Evolutionary conservation across 1,139 yeast species (phyloP).

Genomic region (Kurtzmaniella natalensis): DNA sequence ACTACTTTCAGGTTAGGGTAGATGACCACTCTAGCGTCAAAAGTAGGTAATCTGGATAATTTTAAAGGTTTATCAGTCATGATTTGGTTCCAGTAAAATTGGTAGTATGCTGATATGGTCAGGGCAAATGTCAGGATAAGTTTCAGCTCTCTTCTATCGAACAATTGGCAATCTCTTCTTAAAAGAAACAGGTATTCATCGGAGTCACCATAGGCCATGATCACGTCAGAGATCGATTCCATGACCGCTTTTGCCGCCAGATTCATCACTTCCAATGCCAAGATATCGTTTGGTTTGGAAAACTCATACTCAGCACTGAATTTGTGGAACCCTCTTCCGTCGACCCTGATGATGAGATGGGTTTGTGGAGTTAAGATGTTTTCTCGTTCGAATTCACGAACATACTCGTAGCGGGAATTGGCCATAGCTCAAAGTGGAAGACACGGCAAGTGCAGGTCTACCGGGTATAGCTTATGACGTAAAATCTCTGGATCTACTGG

Average conservation of each 20-base stretch:
- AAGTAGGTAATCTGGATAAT: slow-evolving; percentile 62
- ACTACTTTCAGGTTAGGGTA: slow-evolving; percentile 65
- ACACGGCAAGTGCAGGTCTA: no score
- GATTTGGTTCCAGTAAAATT: slow-evolving; percentile 56
- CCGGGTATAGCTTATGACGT: no score
- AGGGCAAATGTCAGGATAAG: slow-evolving; percentile 78
- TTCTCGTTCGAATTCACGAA: slow-evolving; percentile 73
- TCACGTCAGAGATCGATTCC: slow-evolving; percentile 62
- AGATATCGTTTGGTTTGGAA: slow-evolving; percentile 78
- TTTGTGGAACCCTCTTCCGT: slow-evolving; percentile 91
- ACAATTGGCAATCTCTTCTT: slow-evolving; percentile 55
- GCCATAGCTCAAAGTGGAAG: no score
- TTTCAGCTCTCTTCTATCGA: slow-evolving; percentile 79
- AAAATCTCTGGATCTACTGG: no score
- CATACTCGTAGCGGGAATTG: slow-evolving; percentile 80
- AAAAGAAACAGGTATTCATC: slow-evolving; percentile 90
- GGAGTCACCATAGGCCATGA: slow-evolving; percentile 88
- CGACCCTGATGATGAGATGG: slow-evolving; percentile 79
- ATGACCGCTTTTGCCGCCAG: slow-evolving; percentile 67
- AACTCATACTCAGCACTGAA: slow-evolving; percentile 72
- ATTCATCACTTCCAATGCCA: slow-evolving; percentile 80
- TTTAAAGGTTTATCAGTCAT: slow-evolving; percentile 45
- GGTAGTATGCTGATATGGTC: slow-evolving; percentile 74
- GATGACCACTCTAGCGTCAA: slow-evolving; percentile 86
- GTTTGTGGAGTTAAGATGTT: slow-evolving; percentile 72